Evolutionary conservation across 768 basidiomycete species (phyloP), one percentile per base, ranked within the genome.

Genomic region (Mrakia blollopis): DNA sequence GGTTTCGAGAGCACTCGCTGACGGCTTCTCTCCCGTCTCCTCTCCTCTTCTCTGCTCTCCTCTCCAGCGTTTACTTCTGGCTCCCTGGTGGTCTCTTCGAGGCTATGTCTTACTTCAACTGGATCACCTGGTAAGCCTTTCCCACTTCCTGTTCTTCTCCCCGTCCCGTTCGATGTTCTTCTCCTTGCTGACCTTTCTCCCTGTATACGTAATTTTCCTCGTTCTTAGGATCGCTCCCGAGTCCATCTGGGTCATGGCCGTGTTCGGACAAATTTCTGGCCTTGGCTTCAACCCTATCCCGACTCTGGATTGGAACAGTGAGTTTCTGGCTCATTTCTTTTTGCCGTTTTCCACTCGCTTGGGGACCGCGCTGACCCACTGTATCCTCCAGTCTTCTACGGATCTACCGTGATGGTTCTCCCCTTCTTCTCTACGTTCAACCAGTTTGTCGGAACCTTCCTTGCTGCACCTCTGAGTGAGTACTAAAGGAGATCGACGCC

Each of bases 361-460:
- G n/a, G n/a, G n/a, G n/a, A n/a, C n/a, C n/a, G n/a, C n/a, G 39
- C 39, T 41, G 39, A 41, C 39, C 39, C 39, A 11, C 44, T 14
- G 44, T n/a, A 25, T 28, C 84, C 0, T 74, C 73, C 73, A 85
- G 47, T 84, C 47, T 50, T 50, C 47, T 7, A 21, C 47, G 47
- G 47, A 21, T 50, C 47, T 14, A 50, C 47, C 21, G 47, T 50
- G 2, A 50, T 50, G 47, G 47, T 50, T 72, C 78, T 77, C 6
- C 85, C 83, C 2, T 84, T 83, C 75, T 85, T 85, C 83, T 81
- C 84, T 10, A 85, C 85, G 60, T 80, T 81, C 16, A 86, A 86
- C 81, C 81, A 81, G 44, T 83, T 84, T 14, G 79, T 82, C 14
- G 86, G 86, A 30, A 81, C 79, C 76, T 9, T 80, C 32, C 37